phyloP scores from a whole-genome alignment of 116 monocot species.

The Phalaenopsis hybrid region DNA sequence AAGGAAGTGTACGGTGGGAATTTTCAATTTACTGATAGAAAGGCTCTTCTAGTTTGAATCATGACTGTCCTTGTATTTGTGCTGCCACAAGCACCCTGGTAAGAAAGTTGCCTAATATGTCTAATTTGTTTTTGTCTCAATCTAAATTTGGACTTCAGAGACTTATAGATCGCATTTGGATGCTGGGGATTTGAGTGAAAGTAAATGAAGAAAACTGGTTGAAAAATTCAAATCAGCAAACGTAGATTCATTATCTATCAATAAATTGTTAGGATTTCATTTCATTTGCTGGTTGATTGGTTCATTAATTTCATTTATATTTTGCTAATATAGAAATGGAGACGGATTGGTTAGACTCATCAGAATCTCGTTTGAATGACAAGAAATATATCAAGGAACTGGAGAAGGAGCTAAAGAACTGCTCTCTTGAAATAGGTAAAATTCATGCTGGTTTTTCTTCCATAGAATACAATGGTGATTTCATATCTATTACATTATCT shows the following conservation, averaged over 20 bases:
- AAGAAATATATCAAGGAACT: constrained; percentile 46
- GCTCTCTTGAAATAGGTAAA: constrained; percentile 69
- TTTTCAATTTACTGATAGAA: too few relatives aligned
- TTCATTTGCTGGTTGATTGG: not conserved
- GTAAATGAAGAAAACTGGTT: not conserved
- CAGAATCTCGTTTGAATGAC: constrained; percentile 17
- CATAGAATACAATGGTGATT: not conserved
- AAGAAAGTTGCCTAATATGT: too few relatives aligned
- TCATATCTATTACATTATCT: not conserved
- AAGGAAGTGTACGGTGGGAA: too few relatives aligned
- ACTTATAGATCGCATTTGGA: not conserved
- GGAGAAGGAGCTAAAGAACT: constrained; percentile 57
- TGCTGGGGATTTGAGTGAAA: not conserved
- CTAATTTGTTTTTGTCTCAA: too few relatives aligned
- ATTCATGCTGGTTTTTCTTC: not conserved
- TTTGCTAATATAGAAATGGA: constrained; percentile 32
- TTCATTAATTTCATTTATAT: constrained; percentile 5
- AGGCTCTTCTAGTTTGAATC: too few relatives aligned
- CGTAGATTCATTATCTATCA: not conserved
- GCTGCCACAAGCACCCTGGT: too few relatives aligned
- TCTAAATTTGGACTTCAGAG: too few relatives aligned
- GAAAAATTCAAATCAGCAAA: not conserved
- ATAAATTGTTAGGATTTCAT: not conserved
- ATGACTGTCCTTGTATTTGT: too few relatives aligned
- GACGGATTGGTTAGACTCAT: constrained; percentile 27